phyloP scores from a whole-genome alignment of 2,329 filamentous ascomycete genomes.

The Paecilomyces variotii region DNA sequence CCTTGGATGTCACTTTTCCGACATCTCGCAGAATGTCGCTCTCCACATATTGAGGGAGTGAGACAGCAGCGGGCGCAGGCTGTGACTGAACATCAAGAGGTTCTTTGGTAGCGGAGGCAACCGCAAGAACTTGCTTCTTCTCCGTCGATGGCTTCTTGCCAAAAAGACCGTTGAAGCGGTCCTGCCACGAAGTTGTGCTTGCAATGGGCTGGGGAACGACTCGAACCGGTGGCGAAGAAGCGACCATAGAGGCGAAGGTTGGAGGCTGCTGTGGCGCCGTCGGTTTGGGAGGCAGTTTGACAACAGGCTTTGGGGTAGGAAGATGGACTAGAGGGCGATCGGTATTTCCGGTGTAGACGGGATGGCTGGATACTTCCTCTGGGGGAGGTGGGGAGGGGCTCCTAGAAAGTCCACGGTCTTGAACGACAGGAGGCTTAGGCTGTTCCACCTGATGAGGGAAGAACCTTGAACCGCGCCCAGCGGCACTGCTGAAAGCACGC shows the following conservation, averaged over 20 bases:
- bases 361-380: conserved; percentile 48
- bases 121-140: conserved; percentile 49
- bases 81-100: conserved; percentile 52
- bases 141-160: conserved; percentile 50
- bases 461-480: conserved; percentile 40
- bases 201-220: conserved; percentile 35
- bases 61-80: conserved; percentile 58
- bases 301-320: conserved; percentile 59
- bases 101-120: conserved; percentile 61
- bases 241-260: conserved; percentile 37
- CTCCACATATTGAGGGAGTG: conserved; percentile 48
- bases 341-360: conserved; percentile 45
- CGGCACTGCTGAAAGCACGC: conserved; percentile 25
- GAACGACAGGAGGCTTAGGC: conserved; percentile 21
- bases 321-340: conserved; percentile 49
- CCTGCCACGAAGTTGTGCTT: conserved; percentile 60
- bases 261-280: conserved; percentile 38
- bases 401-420: conserved; percentile 25
- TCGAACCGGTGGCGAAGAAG: conserved; percentile 30
- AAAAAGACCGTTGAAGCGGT: conserved; percentile 70
- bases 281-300: conserved; percentile 65
- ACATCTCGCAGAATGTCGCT: conserved; percentile 29
- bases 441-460: conserved; percentile 37
- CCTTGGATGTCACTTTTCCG: conserved; percentile 50
- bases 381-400: conserved; percentile 49